Percentiles rank a stretch among this genome's conserved stretches.
These are phyloP conservation scores for Anthostomella pinea DNA, from an alignment of 2,329 filamentous ascomycete genomes.

Conservation along the genomic window DNA sequence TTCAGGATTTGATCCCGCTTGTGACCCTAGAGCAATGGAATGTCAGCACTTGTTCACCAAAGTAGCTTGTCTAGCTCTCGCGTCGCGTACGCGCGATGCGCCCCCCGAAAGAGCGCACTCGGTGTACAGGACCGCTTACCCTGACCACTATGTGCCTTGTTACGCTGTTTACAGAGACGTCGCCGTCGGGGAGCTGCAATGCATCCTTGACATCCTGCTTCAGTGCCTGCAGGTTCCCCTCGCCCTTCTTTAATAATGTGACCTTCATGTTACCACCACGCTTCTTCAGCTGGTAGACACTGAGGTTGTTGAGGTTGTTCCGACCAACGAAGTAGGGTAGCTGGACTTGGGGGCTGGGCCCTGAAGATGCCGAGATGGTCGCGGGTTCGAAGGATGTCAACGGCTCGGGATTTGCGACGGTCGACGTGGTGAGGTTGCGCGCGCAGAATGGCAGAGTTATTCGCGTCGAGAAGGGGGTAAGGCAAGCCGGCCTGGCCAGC, in stretches of 20 bases:
- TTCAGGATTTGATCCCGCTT: conserved; percentile 18
- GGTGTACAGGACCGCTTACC: conserved; percentile 42
- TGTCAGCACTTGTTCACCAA: conserved; percentile 4
- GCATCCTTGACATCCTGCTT: conserved; percentile 59
- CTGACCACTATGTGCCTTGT: conserved; percentile 75
- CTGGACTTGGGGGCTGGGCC: conserved; percentile 30
- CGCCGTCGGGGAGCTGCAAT: conserved; percentile 54
- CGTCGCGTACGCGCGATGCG: too few species aligned
- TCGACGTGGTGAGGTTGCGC: conserved; percentile 18
- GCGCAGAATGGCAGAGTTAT: conserved; percentile 12
- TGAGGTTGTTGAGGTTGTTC: conserved; percentile 66
- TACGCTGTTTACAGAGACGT: conserved; percentile 53
- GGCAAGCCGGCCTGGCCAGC: conserved; percentile 14
- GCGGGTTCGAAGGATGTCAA: conserved; percentile 4
- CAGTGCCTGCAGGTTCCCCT: conserved; percentile 67
- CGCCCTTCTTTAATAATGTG: conserved; percentile 75
- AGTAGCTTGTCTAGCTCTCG: conserved; percentile 3
- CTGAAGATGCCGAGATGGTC: conserved; percentile 13
- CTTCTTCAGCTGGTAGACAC: conserved; percentile 73
- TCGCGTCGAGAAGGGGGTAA: conserved; percentile 6
- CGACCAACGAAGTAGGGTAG: conserved; percentile 70
- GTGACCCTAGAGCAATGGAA: conserved; percentile 18
- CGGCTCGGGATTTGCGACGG: conserved; percentile 4
- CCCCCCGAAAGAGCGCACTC: too few species aligned
- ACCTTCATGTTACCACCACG: conserved; percentile 72